Evolutionary conservation across 192 early-diverging fungal genomes (phyloP).

Genomic region (Backusella westeae): DNA sequence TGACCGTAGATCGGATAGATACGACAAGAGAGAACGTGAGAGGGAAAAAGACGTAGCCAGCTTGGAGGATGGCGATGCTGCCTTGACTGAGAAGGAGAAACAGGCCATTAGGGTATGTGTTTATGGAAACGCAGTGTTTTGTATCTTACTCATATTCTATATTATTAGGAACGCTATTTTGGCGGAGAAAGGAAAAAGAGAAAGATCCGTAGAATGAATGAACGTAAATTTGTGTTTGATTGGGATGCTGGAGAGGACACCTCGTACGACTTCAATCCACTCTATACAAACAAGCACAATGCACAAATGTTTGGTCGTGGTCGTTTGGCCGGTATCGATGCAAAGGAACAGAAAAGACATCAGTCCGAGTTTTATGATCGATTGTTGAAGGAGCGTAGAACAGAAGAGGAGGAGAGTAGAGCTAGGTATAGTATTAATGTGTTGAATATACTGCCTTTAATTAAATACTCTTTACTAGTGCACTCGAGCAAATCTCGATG

Average conservation of each 20-base stretch:
- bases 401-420: conserved; percentile 56
- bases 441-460: no score
- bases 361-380: conserved; percentile 68
- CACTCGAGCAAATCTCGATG: conserved; percentile 58
- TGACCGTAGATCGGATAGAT: conserved; percentile 25
- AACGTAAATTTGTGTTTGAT: conserved; percentile 97
- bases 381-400: conserved; percentile 59
- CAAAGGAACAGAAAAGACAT: conserved; percentile 68
- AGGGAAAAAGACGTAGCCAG: neutral
- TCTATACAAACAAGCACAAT: conserved; percentile 75
- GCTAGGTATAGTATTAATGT: conserved; percentile 31
- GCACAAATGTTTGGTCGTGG: conserved; percentile 87
- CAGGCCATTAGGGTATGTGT: conserved; percentile 39
- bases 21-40: conserved; percentile 16
- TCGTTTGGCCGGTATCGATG: conserved; percentile 82
- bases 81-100: conserved; percentile 37
- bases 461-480: conserved; percentile 25
- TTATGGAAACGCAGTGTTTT: no score
- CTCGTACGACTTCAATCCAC: conserved; percentile 86
- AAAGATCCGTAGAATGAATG: conserved; percentile 79
- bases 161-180: conserved; percentile 74
- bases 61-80: conserved; percentile 9
- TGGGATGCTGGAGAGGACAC: conserved; percentile 97
- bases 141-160: neutral
- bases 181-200: conserved; percentile 74